phyloP scores from a whole-genome alignment of 805 yeast genomes.

The Spathaspora passalidarum region DNA sequence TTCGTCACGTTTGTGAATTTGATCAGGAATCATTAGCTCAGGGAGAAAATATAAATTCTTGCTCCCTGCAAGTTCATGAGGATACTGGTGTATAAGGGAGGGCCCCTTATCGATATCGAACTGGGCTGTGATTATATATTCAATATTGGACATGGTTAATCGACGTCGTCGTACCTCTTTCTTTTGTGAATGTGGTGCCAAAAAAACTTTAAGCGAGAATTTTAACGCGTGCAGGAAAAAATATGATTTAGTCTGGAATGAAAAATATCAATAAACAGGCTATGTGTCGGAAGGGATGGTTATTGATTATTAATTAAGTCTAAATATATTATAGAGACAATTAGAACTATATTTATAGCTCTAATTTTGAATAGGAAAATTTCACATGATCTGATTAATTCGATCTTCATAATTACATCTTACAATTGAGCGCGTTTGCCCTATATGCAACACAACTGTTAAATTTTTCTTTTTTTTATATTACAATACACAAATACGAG shows the following conservation, averaged over 20 bases:
- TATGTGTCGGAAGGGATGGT: too few relatives aligned
- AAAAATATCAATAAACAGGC: too few relatives aligned
- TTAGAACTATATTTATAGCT: too few relatives aligned
- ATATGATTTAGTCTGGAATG: too few relatives aligned
- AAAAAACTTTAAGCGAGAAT: not conserved
- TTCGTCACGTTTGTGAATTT: constrained; percentile 53
- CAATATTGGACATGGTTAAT: constrained; percentile 35
- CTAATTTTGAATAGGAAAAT: too few relatives aligned
- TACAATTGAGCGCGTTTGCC: too few relatives aligned
- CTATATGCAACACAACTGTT: too few relatives aligned
- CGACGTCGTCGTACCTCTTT: too few relatives aligned
- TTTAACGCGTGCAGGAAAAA: not conserved
- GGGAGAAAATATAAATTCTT: constrained; percentile 40
- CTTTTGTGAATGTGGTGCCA: not conserved
- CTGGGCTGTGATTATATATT: constrained; percentile 66
- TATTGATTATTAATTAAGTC: too few relatives aligned
- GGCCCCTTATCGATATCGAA: constrained; percentile 81
- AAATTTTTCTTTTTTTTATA: not conserved
- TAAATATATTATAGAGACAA: too few relatives aligned
- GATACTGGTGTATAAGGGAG: constrained; percentile 51
- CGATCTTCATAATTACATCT: too few relatives aligned
- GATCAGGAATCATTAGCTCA: constrained; percentile 62
- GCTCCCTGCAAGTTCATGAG: constrained; percentile 29
- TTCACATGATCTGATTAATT: too few relatives aligned
- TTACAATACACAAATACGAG: not conserved